These are phyloP conservation scores for Hydnomerulius pinastri DNA, from an alignment of 768 basidiomycete species.

Conservation along the genomic window DNA sequence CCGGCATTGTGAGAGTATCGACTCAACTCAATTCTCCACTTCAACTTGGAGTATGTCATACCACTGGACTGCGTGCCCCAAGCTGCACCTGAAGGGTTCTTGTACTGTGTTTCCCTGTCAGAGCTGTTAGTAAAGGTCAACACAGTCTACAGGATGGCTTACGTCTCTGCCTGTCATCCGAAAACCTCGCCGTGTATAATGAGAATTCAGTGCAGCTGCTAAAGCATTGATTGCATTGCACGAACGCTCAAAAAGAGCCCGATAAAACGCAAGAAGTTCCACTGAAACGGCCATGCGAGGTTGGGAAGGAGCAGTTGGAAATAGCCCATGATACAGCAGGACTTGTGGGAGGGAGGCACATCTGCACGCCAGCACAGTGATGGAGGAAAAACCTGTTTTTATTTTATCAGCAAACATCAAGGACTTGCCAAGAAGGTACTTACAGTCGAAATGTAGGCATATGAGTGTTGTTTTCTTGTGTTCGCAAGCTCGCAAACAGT, in stretches of 20 bases:
- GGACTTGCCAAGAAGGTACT: background rate
- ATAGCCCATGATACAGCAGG: constrained; percentile 33
- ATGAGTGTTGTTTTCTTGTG: background rate
- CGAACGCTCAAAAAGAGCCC: constrained; percentile 35
- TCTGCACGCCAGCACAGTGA: constrained; percentile 20
- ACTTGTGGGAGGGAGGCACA: constrained; percentile 23
- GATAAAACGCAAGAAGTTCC: constrained; percentile 35
- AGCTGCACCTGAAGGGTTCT: constrained; percentile 33
- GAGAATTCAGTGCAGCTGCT: background rate
- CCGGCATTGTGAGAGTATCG: constrained; percentile 6
- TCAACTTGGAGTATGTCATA: constrained; percentile 19
- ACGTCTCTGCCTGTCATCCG: constrained; percentile 1
- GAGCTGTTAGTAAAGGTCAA: background rate
- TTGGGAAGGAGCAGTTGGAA: constrained; percentile 30
- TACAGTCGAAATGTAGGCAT: constrained; percentile 2
- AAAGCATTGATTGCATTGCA: constrained; percentile 29
- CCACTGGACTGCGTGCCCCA: constrained; percentile 33
- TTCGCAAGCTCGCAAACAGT: background rate
- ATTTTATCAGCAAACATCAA: background rate
- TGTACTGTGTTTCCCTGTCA: constrained; percentile 22
- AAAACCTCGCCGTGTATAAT: constrained; percentile 15
- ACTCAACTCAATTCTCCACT: constrained; percentile 17
- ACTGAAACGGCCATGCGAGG: constrained; percentile 24
- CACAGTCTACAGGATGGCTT: constrained; percentile 21
- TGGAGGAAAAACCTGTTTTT: constrained; percentile 14